Evolutionary conservation across 1,284 basidiomycete species (phyloP).

Genomic region (Trichosporon coremiiforme): DNA sequence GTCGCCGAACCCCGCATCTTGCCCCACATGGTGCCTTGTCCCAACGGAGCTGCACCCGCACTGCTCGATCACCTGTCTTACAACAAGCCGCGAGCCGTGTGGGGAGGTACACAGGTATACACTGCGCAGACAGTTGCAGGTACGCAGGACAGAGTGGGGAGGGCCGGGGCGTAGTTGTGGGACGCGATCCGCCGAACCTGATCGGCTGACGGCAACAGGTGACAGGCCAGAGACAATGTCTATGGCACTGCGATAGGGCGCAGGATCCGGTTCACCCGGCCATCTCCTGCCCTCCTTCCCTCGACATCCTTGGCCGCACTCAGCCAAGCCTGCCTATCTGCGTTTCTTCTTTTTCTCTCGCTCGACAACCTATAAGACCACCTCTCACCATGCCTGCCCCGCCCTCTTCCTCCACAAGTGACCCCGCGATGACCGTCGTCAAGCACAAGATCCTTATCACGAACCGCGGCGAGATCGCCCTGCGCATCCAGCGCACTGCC

Average conservation of each 20-base stretch:
- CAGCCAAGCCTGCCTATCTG: not conserved
- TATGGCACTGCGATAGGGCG: not conserved
- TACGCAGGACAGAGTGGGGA: not conserved
- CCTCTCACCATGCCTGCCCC: not conserved
- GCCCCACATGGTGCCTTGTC: conserved; percentile 5
- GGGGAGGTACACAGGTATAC: not conserved
- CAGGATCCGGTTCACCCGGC: not conserved
- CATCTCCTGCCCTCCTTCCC: not conserved
- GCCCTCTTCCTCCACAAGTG: not conserved
- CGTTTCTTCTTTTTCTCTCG: not conserved
- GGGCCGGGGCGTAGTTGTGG: not conserved
- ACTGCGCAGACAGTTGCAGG: not conserved
- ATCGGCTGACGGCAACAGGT: conserved; percentile 1
- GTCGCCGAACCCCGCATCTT: conserved; percentile 2
- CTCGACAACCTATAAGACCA: not conserved
- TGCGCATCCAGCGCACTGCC: conserved; percentile 87
- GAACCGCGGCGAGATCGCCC: conserved; percentile 92
- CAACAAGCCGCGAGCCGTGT: not conserved
- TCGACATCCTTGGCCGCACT: not conserved
- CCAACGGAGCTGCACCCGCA: not conserved
- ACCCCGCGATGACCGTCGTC: conserved; percentile 17
- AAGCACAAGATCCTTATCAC: conserved; percentile 75
- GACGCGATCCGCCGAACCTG: not conserved
- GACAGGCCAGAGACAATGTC: not conserved
- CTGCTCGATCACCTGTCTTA: conserved; percentile 8